Base-by-base conservation (phyloP, 768 basidiomycete species). In the Gloeopeniophorella convolvens region DNA sequence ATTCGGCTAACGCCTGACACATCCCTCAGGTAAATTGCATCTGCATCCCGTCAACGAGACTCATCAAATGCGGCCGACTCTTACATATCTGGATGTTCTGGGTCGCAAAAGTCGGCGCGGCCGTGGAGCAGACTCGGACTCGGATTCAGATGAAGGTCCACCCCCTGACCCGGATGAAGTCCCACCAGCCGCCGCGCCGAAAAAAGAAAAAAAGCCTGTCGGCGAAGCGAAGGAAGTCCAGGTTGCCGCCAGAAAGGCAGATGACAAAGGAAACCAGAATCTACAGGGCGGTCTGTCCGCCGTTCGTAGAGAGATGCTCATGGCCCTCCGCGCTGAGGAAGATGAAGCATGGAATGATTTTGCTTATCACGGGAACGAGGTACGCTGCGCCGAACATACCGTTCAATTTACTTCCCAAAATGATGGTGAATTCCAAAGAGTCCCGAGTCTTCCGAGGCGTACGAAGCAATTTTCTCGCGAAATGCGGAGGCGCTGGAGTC, bases 111-210 rank as follows among this genome's bases (percentile, higher is more conserved):
- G 65, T 53, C 79, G 76, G 40, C 70, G 72, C 18, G 68, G 70
- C 33, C 62, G 66, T 34, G 75, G 63, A 12, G 66, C 60, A 28
- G 79, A 73, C 7, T 78, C 75, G 3, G 87, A 83, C 48, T 82
- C 82, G 1, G 88, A 89, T 37, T 82, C 81, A 6, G 86, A 89
- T 48, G 83, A 86, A 45, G 87, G 82, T 0, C 85, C 86, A 20
- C 86, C 85, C 21, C 83, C 79, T 35, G 87, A 90, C 60, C 86
- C 86, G 12, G 87, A 89, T 56, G 86, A 89, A 45, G 75, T 73
- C 5, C 64, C 69, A 1, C 75, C 78, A n/a, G 55, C 68, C 4
- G 65, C 72, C 27, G 63, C 50, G 1, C 59, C 66, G 55, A 85
- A 82, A 66, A 85, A 84, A 59, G 82, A 79, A 63, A 74, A 67